Conservation (phyloP, 2,329 filamentous ascomycete species). For the Paracoccidioides lutzii region DNA sequence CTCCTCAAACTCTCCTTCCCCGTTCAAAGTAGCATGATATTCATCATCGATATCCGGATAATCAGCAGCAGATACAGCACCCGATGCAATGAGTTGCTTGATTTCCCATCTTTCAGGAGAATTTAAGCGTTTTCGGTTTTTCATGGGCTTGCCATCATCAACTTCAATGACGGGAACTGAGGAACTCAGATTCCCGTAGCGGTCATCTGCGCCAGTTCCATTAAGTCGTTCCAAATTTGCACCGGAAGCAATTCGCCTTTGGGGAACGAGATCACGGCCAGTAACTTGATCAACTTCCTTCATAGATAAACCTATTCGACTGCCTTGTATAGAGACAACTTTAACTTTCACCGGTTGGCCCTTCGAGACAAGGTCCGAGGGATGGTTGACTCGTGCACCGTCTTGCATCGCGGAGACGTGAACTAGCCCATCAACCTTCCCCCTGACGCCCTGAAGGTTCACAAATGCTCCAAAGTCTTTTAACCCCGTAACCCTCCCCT, state of each 20-base stretch:
- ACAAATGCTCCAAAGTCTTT: constrained; percentile 97
- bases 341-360: constrained; percentile 88
- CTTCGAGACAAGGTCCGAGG: constrained; percentile 68
- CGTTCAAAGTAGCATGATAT: constrained; percentile 74
- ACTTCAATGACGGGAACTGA: constrained; percentile 52
- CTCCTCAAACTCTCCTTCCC: constrained; percentile 76
- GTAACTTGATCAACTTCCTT: constrained; percentile 90
- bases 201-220: constrained; percentile 42
- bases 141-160: constrained; percentile 42
- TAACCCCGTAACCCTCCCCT: constrained; percentile 77
- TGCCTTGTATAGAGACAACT: constrained; percentile 71
- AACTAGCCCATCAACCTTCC: constrained; percentile 83
- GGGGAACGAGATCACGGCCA: constrained; percentile 69
- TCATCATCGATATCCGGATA: constrained; percentile 93
- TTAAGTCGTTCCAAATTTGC: constrained; percentile 79
- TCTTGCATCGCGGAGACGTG: constrained; percentile 83
- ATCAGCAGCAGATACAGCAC: constrained; percentile 81
- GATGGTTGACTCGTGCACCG: constrained; percentile 78
- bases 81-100: constrained; percentile 86
- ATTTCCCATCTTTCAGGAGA: constrained; percentile 98
- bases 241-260: constrained; percentile 67
- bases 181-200: constrained; percentile 41
- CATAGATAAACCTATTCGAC: constrained; percentile 80
- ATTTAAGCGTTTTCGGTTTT: constrained; percentile 81
- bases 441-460: constrained; percentile 72